phyloP scores from a whole-genome alignment of 2,329 filamentous ascomycete species.

The Trichoderma sp. region DNA sequence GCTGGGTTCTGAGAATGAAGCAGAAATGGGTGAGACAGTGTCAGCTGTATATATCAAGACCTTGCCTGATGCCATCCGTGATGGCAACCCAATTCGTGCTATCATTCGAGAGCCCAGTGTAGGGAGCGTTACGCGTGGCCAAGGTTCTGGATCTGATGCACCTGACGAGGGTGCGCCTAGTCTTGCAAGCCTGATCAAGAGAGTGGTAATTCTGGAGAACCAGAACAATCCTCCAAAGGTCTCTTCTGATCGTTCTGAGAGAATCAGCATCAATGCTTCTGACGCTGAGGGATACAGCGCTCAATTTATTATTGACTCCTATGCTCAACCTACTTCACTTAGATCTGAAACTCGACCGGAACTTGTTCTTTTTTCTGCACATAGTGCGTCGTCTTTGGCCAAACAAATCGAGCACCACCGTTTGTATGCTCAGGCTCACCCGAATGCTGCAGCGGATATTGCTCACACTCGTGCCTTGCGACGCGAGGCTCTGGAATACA shows the following conservation, averaged over 20 bases:
- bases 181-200: conserved; percentile 32
- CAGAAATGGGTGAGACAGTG: conserved; percentile 35
- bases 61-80: conserved; percentile 38
- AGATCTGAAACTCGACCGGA: not conserved
- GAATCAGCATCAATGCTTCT: conserved; percentile 33
- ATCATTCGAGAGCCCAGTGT: conserved; percentile 31
- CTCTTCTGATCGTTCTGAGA: conserved; percentile 22
- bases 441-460: conserved; percentile 10
- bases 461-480: conserved; percentile 12
- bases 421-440: conserved; percentile 32
- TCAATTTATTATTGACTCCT: conserved; percentile 28
- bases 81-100: conserved; percentile 38
- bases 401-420: conserved; percentile 11
- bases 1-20: not conserved
- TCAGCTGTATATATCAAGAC: conserved; percentile 41
- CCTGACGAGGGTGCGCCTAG: conserved; percentile 27
- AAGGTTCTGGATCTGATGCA: not conserved
- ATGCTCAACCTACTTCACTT: not conserved
- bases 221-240: conserved; percentile 28
- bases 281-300: conserved; percentile 38
- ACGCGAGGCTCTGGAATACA: not conserved
- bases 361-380: conserved; percentile 17
- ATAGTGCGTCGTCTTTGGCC: conserved; percentile 1
- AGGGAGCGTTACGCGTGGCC: conserved; percentile 33
- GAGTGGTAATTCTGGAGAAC: conserved; percentile 30